Evolutionary conservation across 371 early-diverging fungal species (phyloP), one percentile per base, ranked within the genome.

Genomic region (Lichtheimia corymbifera): DNA sequence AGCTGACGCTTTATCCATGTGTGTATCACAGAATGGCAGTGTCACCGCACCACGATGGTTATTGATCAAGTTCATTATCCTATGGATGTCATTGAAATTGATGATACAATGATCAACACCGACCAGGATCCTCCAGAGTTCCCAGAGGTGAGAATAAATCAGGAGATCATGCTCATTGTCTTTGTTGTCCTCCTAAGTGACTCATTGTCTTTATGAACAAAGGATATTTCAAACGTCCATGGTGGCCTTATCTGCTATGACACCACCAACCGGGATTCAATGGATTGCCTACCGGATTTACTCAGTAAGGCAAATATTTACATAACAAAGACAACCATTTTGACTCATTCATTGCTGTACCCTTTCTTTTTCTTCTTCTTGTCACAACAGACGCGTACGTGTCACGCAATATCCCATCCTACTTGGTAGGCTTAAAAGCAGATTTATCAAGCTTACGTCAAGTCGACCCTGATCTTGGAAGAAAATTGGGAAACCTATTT

Each of bases 171-270:
- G 14, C 25, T 24, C 25, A 18, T 15, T 22, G 17, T 55, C 25
- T 22, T 42, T 7, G 47, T 41, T 52, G 12, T 22, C 27, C 25
- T 52, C 27, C 15, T 52, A 25, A 52, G 11, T 5, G 13, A 55
- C 40, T 15, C 22, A 40, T 35, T 55, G 14, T 7, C 15, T 28
- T 53, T 53, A 17, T 18, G 12, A 15, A 22, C 18, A 43, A 50
- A 74, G 74, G 64, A 55, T 41, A 22, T 69, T 30, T 63, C 71
- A 27, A 52, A 44, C 28, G 57, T 61, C 24, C 72, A 78, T 56
- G 73, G 72, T 50, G 71, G 70, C 9, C 56, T 78, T 24, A 68
- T 75, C 40, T 78, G 79, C 49, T 78, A 75, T 61, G 78, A 78
- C 30, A 60, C 67, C 42, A 64, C 68, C 2, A 64, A 70, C 58